phyloP scores from a whole-genome alignment of 2,329 filamentous ascomycete species.

The Fusarium sp. region DNA sequence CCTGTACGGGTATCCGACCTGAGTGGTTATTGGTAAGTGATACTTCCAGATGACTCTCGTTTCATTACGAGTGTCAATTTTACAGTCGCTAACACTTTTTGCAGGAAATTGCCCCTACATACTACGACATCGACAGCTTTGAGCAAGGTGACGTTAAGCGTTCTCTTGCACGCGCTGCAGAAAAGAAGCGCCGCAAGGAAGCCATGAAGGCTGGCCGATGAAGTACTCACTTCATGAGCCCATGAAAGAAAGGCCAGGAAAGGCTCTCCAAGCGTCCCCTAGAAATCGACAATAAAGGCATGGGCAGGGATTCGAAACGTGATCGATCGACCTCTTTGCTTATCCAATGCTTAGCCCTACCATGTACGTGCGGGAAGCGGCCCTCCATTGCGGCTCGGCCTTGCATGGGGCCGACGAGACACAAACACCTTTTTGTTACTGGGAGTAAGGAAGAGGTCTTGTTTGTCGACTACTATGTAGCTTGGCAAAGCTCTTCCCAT shows the following conservation, averaged over 20 bases:
- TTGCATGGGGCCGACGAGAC: slow-evolving; percentile 7
- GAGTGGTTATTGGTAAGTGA: slow-evolving; percentile 87
- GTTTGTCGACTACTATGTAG: not conserved
- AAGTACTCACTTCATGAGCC: slow-evolving; percentile 31
- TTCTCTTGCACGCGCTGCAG: slow-evolving; percentile 63
- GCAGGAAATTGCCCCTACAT: slow-evolving; percentile 89
- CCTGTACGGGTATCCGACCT: slow-evolving; percentile 87
- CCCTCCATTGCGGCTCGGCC: slow-evolving; percentile 18
- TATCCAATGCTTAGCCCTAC: slow-evolving; percentile 18
- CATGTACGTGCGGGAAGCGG: slow-evolving; percentile 11
- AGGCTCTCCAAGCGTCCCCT: not conserved
- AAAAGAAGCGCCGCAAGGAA: slow-evolving; percentile 68
- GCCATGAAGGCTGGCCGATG: slow-evolving; percentile 61
- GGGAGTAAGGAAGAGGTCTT: slow-evolving; percentile 6
- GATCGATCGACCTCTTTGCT: slow-evolving; percentile 21
- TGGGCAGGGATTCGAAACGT: slow-evolving; percentile 8
- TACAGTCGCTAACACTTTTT: slow-evolving; percentile 19
- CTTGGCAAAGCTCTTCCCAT: not conserved
- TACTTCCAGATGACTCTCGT: not conserved
- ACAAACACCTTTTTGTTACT: slow-evolving; percentile 1
- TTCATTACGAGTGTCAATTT: not conserved
- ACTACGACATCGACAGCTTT: slow-evolving; percentile 88
- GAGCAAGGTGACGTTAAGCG: slow-evolving; percentile 86
- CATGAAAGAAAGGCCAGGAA: not conserved
- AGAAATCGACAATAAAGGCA: not conserved